Base-by-base conservation (phyloP, 1,139 yeast species). In the Suhomyces wounanorum region DNA sequence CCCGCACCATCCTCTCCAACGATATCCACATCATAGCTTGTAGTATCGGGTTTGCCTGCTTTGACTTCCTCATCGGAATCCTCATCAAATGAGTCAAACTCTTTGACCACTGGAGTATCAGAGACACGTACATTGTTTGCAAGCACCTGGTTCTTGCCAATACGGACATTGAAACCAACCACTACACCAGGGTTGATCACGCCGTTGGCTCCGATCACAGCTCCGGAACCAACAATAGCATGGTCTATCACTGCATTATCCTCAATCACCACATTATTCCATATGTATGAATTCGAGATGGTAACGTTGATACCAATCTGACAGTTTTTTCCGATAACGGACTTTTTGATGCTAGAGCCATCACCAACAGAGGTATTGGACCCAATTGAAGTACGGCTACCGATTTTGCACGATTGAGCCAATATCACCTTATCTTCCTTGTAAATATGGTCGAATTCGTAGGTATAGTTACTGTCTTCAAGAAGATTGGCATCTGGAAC, bases 371-470 rank as follows among this genome's bases (percentile, higher is more conserved):
- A 78, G 0, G 97, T 78, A 50, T 82, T 79, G 8, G 84, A 72
- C 1, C 97, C 97, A 57, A 95, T 87, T 6, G 89, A 86, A 4
- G 92, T 87, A 59, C 89, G 78, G 47, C 84, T 80, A 18, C 87
- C 87, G 54, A 90, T 81, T 57, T 83, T 84, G 71, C 97, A 90
- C n/a, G 95, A 87, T 66, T 92, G 97, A 0, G 97, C 96, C 59
- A 95, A 77, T 13, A 91, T 83, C 21, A 94, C 94, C 57, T 86
- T 85, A 45, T 81, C 81, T 57, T 87, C 95, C 68, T 90, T 91
- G 70, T 95, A 94, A 45, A 92, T 82, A 66, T 94, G 96, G 49
- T 89, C 87, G 50, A 87, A 80, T 60, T 87, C 95, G 68, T 90
- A 90, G 8, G 84, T 72, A 64, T 87, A 94, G 1, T 89, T 79